A percentile compares a stretch with the other conserved stretches of the same genome.
phyloP scores from a whole-genome alignment of 2,329 filamentous ascomycete species.

The Dendrostoma leiphaemia region DNA sequence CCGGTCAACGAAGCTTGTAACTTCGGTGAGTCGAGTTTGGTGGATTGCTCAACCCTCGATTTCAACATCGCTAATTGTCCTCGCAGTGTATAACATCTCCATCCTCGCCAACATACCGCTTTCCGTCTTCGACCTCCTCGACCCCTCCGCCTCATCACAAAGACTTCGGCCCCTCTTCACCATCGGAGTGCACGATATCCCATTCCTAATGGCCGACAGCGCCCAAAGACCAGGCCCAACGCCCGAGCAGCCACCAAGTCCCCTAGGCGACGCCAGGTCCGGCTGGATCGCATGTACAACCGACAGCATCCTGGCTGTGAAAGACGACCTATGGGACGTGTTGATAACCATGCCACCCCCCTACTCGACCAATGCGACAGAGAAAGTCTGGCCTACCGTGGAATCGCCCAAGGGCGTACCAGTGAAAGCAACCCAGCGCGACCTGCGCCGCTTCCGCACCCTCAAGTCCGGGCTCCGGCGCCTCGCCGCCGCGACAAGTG shows the following conservation, averaged over 20 bases:
- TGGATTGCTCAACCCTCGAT: too few species aligned
- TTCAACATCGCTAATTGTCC: slow-evolving; percentile 25
- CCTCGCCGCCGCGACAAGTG: slow-evolving; percentile 30
- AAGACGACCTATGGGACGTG: slow-evolving; percentile 84
- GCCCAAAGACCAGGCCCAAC: slow-evolving; percentile 34
- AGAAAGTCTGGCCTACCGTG: slow-evolving; percentile 73
- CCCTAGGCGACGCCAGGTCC: slow-evolving; percentile 47
- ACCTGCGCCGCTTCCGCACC: slow-evolving; percentile 75
- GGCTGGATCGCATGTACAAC: slow-evolving; percentile 96
- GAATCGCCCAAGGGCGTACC: slow-evolving; percentile 62
- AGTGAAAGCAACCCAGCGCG: slow-evolving; percentile 85
- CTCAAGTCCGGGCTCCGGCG: slow-evolving; percentile 63
- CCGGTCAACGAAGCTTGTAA: slow-evolving; percentile 85
- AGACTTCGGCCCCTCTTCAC: slow-evolving; percentile 84
- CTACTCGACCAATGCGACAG: slow-evolving; percentile 54
- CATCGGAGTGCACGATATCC: slow-evolving; percentile 90
- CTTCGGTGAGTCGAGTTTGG: slow-evolving; percentile 81
- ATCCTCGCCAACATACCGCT: slow-evolving; percentile 84
- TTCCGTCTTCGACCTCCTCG: slow-evolving; percentile 68
- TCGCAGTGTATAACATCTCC: slow-evolving; percentile 84
- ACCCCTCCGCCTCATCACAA: slow-evolving; percentile 57
- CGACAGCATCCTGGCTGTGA: slow-evolving; percentile 86
- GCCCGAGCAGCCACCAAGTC: slow-evolving; percentile 8
- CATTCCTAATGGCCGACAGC: slow-evolving; percentile 65
- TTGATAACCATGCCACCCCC: slow-evolving; percentile 76